Conservation (phyloP, 768 basidiomycete species). For the Agrocybe pediades region DNA sequence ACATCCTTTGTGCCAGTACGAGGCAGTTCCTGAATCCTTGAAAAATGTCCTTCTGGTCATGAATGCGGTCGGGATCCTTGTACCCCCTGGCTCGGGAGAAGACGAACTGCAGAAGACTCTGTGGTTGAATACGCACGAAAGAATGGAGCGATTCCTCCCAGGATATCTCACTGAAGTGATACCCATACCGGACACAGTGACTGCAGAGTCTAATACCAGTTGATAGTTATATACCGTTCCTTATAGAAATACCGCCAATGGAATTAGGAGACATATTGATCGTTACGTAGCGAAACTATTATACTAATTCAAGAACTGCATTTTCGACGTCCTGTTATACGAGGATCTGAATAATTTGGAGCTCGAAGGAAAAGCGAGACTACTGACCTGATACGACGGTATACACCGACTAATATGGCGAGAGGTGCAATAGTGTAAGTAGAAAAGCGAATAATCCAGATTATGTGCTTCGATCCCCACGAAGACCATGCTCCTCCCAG, state of each 20-base stretch:
- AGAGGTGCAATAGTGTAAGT: slow-evolving; percentile 60
- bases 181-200: slow-evolving; percentile 30
- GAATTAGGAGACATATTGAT: no score
- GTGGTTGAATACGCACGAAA: slow-evolving; percentile 84
- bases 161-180: slow-evolving; percentile 82
- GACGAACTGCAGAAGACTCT: slow-evolving; percentile 66
- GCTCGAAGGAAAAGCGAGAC: neutral
- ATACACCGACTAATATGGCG: slow-evolving; percentile 44
- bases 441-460: slow-evolving; percentile 42
- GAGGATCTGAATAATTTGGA: neutral
- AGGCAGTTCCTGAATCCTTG: slow-evolving; percentile 93
- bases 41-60: slow-evolving; percentile 97
- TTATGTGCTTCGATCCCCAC: slow-evolving; percentile 49
- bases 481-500: slow-evolving; percentile 72
- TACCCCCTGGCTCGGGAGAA: slow-evolving; percentile 58
- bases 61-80: slow-evolving; percentile 84
- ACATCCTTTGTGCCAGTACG: slow-evolving; percentile 56
- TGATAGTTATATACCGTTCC: slow-evolving; percentile 9
- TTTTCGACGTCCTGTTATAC: slow-evolving; percentile 56
- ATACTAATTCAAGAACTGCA: slow-evolving; percentile 43
- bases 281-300: slow-evolving; percentile 9
- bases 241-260: neutral
- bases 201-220: slow-evolving; percentile 11
- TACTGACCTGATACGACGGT: slow-evolving; percentile 53
- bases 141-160: slow-evolving; percentile 90